Evolutionary conservation across 2,329 filamentous ascomycete species (phyloP).

Genomic region (Alternaria metachromatica): DNA sequence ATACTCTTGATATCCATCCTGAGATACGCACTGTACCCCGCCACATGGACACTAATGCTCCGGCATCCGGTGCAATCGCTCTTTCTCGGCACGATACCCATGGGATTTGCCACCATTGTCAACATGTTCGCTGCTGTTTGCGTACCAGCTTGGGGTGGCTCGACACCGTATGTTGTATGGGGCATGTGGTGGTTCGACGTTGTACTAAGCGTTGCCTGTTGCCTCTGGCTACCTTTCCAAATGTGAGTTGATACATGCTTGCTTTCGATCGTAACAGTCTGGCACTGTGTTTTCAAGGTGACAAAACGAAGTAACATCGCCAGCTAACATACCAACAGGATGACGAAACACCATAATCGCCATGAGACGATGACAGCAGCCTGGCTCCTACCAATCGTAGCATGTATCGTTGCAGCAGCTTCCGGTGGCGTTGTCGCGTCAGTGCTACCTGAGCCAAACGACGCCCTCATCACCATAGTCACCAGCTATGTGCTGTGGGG

Average conservation of each 20-base stretch:
- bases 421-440: constrained; percentile 68
- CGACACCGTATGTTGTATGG: constrained; percentile 56
- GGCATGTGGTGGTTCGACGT: constrained; percentile 59
- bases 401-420: constrained; percentile 68
- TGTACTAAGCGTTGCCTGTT: constrained; percentile 52
- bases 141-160: constrained; percentile 63
- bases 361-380: constrained; percentile 64
- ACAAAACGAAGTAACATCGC: not conserved
- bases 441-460: constrained; percentile 60
- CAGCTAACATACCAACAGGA: constrained; percentile 17
- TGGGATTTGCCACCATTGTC: constrained; percentile 72
- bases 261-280: not conserved
- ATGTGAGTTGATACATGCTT: constrained; percentile 22
- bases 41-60: constrained; percentile 71
- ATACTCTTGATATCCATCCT: constrained; percentile 63
- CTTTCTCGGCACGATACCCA: constrained; percentile 71
- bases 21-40: constrained; percentile 69
- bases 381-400: constrained; percentile 70
- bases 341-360: constrained; percentile 35
- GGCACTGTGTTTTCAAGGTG: not conserved
- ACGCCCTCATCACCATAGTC: constrained; percentile 67
- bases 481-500: constrained; percentile 72
- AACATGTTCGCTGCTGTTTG: constrained; percentile 70
- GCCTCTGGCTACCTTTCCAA: constrained; percentile 36
- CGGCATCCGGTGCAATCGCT: constrained; percentile 69